Conservation (phyloP, 2,329 filamentous ascomycete species). For the Elsinoe necatrix region DNA sequence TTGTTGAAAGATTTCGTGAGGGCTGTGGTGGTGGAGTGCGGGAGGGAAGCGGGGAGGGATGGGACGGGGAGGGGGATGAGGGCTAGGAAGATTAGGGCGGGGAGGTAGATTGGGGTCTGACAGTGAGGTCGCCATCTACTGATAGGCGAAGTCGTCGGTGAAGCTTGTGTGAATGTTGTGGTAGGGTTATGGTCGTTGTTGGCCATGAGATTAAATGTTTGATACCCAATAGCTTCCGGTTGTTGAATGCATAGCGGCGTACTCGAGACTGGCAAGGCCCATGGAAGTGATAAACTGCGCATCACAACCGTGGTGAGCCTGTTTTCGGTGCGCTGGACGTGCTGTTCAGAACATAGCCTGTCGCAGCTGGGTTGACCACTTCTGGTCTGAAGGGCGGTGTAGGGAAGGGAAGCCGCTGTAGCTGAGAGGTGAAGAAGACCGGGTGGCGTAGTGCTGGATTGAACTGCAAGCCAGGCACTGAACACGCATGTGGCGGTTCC, state of each 20-base stretch:
- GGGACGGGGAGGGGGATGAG: conserved; percentile 47
- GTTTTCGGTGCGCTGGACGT: not conserved
- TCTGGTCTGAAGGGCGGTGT: conserved; percentile 30
- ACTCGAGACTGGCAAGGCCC: not conserved
- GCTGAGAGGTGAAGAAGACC: conserved; percentile 63
- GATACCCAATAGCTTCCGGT: not conserved
- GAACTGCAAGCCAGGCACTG: conserved; percentile 27
- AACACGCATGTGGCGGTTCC: not conserved
- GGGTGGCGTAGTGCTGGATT: conserved; percentile 59
- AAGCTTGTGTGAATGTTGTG: not conserved
- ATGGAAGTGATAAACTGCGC: not conserved
- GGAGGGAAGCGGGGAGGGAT: conserved; percentile 59
- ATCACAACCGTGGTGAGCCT: not conserved
- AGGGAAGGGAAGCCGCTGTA: conserved; percentile 48
- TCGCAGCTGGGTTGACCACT: conserved; percentile 37
- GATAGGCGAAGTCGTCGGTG: no score
- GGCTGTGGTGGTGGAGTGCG: conserved; percentile 81
- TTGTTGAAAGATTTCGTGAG: conserved; percentile 76
- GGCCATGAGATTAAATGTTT: not conserved
- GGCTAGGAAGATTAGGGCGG: conserved; percentile 47
- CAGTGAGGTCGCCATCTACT: no score
- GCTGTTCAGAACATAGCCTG: conserved; percentile 33
- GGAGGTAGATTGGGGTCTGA: conserved; percentile 17
- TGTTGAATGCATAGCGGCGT: not conserved
- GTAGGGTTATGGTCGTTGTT: not conserved